These are phyloP conservation scores for Coffea humblotiana DNA, from an alignment of 305 asterid species.

Conservation along the genomic window DNA sequence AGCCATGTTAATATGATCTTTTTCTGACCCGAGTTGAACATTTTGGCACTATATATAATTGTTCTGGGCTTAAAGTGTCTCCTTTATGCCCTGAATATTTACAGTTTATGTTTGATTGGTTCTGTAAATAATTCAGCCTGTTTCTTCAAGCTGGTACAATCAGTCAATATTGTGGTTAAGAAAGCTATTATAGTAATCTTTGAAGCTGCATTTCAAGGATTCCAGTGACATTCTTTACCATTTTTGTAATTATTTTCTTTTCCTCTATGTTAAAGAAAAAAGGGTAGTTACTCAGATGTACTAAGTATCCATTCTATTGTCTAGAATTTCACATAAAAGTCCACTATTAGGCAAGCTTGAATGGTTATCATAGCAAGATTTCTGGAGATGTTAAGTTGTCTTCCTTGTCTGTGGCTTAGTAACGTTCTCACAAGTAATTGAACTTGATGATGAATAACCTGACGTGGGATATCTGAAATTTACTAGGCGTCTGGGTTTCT, in stretches of 20 bases:
- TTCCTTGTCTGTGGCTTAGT: not conserved
- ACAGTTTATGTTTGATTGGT: not conserved
- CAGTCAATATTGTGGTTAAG: not conserved
- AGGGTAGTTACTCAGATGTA: not conserved
- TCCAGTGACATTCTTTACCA: not conserved
- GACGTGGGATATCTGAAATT: not conserved
- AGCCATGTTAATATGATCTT: not conserved
- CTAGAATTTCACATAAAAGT: not conserved
- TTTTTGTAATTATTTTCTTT: not conserved
- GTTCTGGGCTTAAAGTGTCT: not conserved
- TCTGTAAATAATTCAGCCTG: not conserved
- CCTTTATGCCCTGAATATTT: not conserved
- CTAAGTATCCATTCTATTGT: not conserved
- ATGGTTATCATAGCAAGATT: too few relatives aligned
- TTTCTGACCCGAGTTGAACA: not conserved
- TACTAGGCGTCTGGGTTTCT: not conserved
- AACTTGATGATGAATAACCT: not conserved
- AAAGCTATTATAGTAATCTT: not conserved
- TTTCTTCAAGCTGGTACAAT: not conserved
- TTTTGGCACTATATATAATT: not conserved
- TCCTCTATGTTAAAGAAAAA: not conserved
- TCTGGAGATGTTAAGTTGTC: not conserved
- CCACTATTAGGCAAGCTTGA: not conserved
- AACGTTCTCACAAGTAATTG: not conserved
- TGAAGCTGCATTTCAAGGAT: not conserved